Evolutionary conservation across 176 grass and related monocot genomes (phyloP).

Genomic region (Rhynchospora breviuscula): DNA sequence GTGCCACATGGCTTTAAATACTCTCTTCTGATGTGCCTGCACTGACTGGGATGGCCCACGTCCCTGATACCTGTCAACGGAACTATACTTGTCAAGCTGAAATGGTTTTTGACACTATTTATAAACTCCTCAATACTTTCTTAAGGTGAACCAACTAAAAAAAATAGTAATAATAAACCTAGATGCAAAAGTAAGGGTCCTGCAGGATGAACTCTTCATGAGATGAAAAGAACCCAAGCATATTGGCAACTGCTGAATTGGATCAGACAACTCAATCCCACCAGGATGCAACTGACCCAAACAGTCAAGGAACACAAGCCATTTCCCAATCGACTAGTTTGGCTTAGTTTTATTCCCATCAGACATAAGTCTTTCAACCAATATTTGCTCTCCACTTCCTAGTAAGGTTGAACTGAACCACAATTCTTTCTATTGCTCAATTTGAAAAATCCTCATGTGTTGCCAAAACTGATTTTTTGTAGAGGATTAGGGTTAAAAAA

Average conservation of each 20-base stretch:
- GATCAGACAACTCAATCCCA: not conserved
- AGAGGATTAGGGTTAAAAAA: no score
- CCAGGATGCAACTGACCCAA: not conserved
- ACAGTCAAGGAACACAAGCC: not conserved
- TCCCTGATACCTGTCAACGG: slow-evolving; percentile 23
- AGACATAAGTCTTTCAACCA: not conserved
- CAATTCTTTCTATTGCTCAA: no score
- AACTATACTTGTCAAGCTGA: not conserved
- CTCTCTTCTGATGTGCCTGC: slow-evolving; percentile 79
- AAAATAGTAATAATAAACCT: not conserved
- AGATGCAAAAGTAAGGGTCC: not conserved
- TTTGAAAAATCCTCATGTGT: no score
- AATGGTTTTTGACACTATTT: not conserved
- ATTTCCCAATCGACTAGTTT: not conserved
- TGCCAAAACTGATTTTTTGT: no score
- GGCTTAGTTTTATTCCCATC: not conserved
- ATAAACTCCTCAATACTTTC: not conserved
- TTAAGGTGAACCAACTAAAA: not conserved
- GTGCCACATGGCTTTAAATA: slow-evolving; percentile 96
- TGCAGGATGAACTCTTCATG: not conserved
- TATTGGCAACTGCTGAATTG: not conserved
- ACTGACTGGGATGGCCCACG: slow-evolving; percentile 71
- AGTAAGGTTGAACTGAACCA: no score
- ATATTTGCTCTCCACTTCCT: no score
- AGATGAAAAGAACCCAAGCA: not conserved